A percentile compares a stretch with the other conserved stretches of the same genome.
These are phyloP conservation scores for Tetrahymena elliotti DNA, from an alignment of 73 alveolate genomes.

Conservation along the genomic window DNA sequence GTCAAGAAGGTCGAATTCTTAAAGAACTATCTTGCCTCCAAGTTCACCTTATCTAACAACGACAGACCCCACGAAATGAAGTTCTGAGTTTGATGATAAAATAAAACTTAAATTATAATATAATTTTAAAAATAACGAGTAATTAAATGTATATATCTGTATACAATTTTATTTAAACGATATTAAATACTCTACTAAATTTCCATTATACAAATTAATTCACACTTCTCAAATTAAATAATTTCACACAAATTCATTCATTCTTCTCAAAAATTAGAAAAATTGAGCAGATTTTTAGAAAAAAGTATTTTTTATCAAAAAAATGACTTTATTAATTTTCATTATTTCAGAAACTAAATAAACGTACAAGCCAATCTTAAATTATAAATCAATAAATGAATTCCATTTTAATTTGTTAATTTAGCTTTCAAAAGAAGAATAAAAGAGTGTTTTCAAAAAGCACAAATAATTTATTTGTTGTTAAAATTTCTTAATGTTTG, in stretches of 20 bases:
- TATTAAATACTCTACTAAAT: background rate
- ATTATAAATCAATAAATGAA: too few relatives aligned
- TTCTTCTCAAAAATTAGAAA: background rate
- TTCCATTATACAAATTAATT: background rate
- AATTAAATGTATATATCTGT: background rate
- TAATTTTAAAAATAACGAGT: background rate
- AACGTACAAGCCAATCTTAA: too few relatives aligned
- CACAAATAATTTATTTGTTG: too few relatives aligned
- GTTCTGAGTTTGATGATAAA: slow-evolving; percentile 11
- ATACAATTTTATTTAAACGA: background rate
- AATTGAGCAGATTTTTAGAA: background rate
- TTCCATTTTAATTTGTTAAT: too few relatives aligned
- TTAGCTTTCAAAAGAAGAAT: too few relatives aligned
- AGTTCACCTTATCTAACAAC: slow-evolving; percentile 31
- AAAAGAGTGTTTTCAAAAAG: too few relatives aligned
- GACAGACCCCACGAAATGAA: slow-evolving; percentile 40
- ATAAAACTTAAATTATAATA: background rate
- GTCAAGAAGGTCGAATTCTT: slow-evolving; percentile 29
- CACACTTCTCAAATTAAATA: too few relatives aligned
- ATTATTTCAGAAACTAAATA: too few relatives aligned
- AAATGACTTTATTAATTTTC: too few relatives aligned
- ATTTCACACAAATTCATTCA: too few relatives aligned
- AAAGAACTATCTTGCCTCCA: slow-evolving; percentile 40
- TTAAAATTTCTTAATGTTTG: too few relatives aligned
- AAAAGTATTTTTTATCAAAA: too few relatives aligned